Percentiles rank a stretch among this genome's conserved stretches.
Evolutionary conservation across 1,284 basidiomycete species (phyloP).

Genomic region (Pascua sp.): DNA sequence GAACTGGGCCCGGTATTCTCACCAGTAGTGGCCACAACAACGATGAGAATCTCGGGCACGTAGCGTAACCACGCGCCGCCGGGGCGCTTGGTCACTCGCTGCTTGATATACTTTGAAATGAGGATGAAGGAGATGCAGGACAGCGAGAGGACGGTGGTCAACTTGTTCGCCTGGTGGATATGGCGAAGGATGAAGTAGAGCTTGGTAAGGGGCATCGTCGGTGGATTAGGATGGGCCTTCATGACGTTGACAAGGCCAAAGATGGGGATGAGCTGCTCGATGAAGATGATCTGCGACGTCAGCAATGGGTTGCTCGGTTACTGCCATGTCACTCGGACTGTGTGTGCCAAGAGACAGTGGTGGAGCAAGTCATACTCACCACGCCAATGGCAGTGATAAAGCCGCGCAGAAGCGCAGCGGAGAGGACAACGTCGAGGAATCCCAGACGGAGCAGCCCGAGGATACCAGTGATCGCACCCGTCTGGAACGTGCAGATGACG

Average conservation of each 20-base stretch:
- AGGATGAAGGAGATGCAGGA: constrained; percentile 63
- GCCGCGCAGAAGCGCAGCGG: constrained; percentile 74
- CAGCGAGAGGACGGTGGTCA: constrained; percentile 71
- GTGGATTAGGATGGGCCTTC: constrained; percentile 10
- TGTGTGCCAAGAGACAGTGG: too few species aligned
- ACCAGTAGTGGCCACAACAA: constrained; percentile 76
- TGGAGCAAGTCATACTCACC: constrained; percentile 21
- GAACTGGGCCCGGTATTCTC: constrained; percentile 29
- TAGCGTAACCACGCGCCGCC: constrained; percentile 65
- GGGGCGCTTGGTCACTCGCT: constrained; percentile 49
- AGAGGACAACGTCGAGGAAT: constrained; percentile 92
- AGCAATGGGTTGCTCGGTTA: constrained; percentile 39
- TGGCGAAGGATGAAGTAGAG: constrained; percentile 69
- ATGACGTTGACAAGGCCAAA: constrained; percentile 31
- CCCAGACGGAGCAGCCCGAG: constrained; percentile 85
- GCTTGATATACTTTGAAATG: constrained; percentile 53
- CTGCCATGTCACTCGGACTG: too few species aligned
- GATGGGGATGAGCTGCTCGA: constrained; percentile 63
- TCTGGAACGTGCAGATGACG: constrained; percentile 72
- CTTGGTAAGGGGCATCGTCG: constrained; percentile 63
- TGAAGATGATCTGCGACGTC: constrained; percentile 50
- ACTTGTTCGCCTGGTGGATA: constrained; percentile 59
- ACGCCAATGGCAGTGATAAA: constrained; percentile 58
- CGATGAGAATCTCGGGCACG: constrained; percentile 75
- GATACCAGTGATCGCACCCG: constrained; percentile 79